A percentile compares a stretch with the other conserved stretches of the same genome.
Evolutionary conservation across 129 eudicot genomes (phyloP).

Genomic region (Helianthus annuus): DNA sequence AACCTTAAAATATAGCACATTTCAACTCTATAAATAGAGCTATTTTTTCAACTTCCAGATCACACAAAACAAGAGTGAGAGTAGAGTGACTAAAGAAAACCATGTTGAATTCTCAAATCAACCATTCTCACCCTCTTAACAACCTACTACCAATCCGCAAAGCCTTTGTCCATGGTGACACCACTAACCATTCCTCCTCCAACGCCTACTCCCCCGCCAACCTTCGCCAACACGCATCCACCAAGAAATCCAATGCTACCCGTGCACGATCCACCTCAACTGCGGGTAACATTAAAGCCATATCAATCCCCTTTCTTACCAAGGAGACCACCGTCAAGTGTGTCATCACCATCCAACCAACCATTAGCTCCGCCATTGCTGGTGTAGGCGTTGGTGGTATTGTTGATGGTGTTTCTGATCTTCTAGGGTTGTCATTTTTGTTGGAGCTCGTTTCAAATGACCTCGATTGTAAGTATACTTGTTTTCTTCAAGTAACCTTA

Average conservation of each 20-base stretch:
- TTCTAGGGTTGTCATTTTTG: slow-evolving; percentile 46
- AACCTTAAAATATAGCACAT: background rate
- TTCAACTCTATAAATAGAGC: slow-evolving; percentile 20
- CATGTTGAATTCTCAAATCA: slow-evolving; percentile 41
- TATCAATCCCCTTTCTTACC: slow-evolving; percentile 22
- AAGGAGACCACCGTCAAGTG: slow-evolving; percentile 37
- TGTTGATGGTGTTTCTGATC: slow-evolving; percentile 44
- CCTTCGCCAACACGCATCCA: slow-evolving; percentile 2
- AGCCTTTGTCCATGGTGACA: slow-evolving; percentile 16
- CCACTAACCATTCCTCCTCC: slow-evolving; percentile 35
- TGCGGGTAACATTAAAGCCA: background rate
- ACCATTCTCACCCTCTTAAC: slow-evolving; percentile 17
- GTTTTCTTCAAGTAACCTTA: no score
- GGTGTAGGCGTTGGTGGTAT: slow-evolving; percentile 38
- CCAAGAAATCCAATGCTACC: slow-evolving; percentile 27
- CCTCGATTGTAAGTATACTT: slow-evolving; percentile 40
- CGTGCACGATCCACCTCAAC: slow-evolving; percentile 3
- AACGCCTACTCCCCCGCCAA: slow-evolving; percentile 32
- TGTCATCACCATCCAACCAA: slow-evolving; percentile 41
- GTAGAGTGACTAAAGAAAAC: background rate
- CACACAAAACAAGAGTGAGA: slow-evolving; percentile 12
- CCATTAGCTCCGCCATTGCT: slow-evolving; percentile 38
- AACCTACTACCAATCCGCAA: slow-evolving; percentile 31
- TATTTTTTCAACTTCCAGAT: background rate
- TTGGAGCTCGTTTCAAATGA: slow-evolving; percentile 62